A percentile compares a stretch with the other conserved stretches of the same genome.
These are phyloP conservation scores for Chrysanthemum seticuspe DNA, from an alignment of 129 eudicot genomes.

Conservation along the genomic window DNA sequence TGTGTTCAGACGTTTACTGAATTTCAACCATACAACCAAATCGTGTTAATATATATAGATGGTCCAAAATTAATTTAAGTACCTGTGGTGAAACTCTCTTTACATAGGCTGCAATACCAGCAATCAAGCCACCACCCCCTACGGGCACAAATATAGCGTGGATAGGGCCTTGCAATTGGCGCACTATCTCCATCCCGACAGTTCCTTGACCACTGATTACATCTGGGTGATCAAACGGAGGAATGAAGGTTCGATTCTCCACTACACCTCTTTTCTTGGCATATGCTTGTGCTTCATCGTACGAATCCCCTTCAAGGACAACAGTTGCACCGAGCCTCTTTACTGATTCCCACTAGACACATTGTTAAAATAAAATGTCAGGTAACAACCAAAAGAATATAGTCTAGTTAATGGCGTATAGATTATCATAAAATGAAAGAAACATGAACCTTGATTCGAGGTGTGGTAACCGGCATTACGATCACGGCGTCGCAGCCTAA, in stretches of 20 bases:
- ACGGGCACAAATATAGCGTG: conserved; percentile 94
- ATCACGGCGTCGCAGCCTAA: conserved; percentile 76
- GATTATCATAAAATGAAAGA: not conserved
- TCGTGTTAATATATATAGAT: no score
- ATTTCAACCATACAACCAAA: no score
- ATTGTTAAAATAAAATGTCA: not conserved
- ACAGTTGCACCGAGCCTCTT: conserved; percentile 83
- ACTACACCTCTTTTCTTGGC: conserved; percentile 55
- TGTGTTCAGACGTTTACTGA: no score
- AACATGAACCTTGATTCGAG: conserved; percentile 65
- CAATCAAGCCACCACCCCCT: conserved; percentile 94
- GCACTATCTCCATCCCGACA: conserved; percentile 81
- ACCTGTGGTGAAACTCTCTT: conserved; percentile 80
- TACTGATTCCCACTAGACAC: conserved; percentile 76
- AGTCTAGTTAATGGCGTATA: not conserved
- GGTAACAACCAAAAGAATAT: not conserved
- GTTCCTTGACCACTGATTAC: conserved; percentile 86
- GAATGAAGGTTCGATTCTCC: conserved; percentile 72
- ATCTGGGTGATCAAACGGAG: conserved; percentile 93
- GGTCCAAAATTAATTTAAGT: not conserved
- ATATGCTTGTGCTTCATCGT: conserved; percentile 83
- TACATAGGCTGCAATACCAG: conserved; percentile 91
- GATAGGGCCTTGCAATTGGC: conserved; percentile 63
- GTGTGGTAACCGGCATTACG: conserved; percentile 91
- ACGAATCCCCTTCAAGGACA: conserved; percentile 82